phyloP scores from a whole-genome alignment of 2,329 filamentous ascomycete genomes.

The Colletotrichum gloeosporioides region DNA sequence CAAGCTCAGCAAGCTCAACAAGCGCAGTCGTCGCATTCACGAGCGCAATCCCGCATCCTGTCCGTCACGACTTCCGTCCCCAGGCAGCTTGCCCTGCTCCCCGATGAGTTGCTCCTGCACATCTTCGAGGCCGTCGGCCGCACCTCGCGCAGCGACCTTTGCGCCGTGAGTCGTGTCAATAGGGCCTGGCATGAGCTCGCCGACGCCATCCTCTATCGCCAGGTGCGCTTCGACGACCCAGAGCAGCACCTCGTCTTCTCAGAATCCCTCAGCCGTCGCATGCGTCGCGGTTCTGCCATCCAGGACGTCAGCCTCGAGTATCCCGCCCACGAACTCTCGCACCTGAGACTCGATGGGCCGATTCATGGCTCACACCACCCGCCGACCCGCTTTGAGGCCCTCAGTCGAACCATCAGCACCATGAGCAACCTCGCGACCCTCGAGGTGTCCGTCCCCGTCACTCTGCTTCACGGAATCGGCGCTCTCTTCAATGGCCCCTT shows the following conservation, averaged over 20 bases:
- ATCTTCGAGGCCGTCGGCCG: constrained; percentile 42
- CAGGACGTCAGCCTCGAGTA: constrained; percentile 50
- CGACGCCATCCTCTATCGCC: constrained; percentile 53
- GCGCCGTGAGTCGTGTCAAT: constrained; percentile 47
- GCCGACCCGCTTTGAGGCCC: constrained; percentile 42
- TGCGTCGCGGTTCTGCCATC: constrained; percentile 52
- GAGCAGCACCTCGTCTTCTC: constrained; percentile 54
- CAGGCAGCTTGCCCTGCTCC: constrained; percentile 33
- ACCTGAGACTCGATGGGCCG: constrained; percentile 43
- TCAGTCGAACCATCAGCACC: constrained; percentile 51
- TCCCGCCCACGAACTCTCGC: constrained; percentile 45
- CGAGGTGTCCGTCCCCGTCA: constrained; percentile 49
- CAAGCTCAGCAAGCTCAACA: not conserved
- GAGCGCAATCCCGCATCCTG: not conserved
- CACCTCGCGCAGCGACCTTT: constrained; percentile 43
- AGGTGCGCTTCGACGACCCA: constrained; percentile 49
- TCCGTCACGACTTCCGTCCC: not conserved
- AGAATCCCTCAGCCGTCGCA: constrained; percentile 49
- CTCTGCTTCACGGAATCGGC: constrained; percentile 50
- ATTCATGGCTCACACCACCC: constrained; percentile 35
- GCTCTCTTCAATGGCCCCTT: constrained; percentile 56
- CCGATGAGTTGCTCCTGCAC: constrained; percentile 43
- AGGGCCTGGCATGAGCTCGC: constrained; percentile 47
- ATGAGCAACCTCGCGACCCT: constrained; percentile 56
- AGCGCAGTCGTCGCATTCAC: not conserved